A percentile compares a stretch with the other conserved stretches of the same genome.
Conservation (phyloP, 78 protist genomes). For the slime mould (Dictyostelium discoideum) region DNA sequence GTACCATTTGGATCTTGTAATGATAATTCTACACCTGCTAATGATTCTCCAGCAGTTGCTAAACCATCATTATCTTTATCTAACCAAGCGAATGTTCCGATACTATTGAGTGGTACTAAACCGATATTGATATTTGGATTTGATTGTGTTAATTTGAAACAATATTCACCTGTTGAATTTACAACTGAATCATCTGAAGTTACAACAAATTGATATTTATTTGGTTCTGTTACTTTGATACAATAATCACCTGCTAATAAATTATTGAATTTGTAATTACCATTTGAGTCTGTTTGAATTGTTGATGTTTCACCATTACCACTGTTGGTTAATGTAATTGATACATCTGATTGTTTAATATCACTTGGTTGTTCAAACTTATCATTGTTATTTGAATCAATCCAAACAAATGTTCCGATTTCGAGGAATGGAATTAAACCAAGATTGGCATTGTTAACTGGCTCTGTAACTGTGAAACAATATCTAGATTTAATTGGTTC, state of each 20-base stretch:
- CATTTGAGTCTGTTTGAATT: background rate
- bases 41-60: background rate
- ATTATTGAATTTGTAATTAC: background rate
- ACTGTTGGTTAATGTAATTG: background rate
- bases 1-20: background rate
- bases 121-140: background rate
- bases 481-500: background rate
- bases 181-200: background rate
- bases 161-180: background rate
- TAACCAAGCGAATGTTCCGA: background rate
- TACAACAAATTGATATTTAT: background rate
- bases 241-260: slow-evolving; percentile 14
- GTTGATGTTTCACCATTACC: background rate
- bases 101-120: background rate
- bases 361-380: background rate
- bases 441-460: background rate
- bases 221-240: background rate
- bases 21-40: background rate
- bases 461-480: background rate
- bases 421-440: background rate
- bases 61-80: slow-evolving; percentile 19
- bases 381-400: slow-evolving; percentile 8
- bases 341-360: background rate
- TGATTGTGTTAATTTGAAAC: background rate
- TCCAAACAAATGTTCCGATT: background rate